phyloP scores from a whole-genome alignment of 176 grass and related monocot species.

The Oryza nivara region DNA sequence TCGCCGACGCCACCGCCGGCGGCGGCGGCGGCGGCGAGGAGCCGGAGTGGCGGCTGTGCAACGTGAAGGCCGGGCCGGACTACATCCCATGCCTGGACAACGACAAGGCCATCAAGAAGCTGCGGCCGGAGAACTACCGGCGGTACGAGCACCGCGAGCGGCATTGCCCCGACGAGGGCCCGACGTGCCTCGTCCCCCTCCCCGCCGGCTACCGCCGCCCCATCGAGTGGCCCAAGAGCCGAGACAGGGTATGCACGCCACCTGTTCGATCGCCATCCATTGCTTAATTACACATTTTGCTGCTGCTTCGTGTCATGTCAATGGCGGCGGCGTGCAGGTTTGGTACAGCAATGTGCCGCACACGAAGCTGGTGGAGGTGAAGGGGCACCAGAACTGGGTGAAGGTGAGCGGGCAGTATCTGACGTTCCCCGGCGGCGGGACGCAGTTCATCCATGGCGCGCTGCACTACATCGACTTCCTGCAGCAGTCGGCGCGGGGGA shows the following conservation, averaged over 20 bases:
- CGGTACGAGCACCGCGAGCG: conserved; percentile 87
- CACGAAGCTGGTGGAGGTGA: conserved; percentile 93
- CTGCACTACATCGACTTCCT: conserved; percentile 99
- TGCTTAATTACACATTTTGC: background rate
- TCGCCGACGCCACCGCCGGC: background rate
- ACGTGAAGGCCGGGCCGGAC: conserved; percentile 64
- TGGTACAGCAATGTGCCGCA: conserved; percentile 94
- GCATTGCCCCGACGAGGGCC: conserved; percentile 88
- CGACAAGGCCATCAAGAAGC: conserved; percentile 84
- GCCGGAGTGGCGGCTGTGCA: conserved; percentile 71
- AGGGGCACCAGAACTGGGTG: conserved; percentile 98
- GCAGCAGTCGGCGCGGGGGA: conserved; percentile 71
- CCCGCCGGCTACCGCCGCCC: conserved; percentile 66
- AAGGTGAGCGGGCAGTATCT: conserved; percentile 92
- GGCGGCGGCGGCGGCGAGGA: conserved; percentile 9
- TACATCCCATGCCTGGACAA: conserved; percentile 99
- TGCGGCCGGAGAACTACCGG: conserved; percentile 70
- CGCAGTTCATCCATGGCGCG: conserved; percentile 97
- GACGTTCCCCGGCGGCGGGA: conserved; percentile 91
- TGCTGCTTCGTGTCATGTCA: background rate
- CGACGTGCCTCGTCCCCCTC: conserved; percentile 71
- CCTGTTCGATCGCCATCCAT: background rate
- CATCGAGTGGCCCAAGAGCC: conserved; percentile 84
- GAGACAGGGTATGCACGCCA: conserved; percentile 66
- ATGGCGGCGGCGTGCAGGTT: conserved; percentile 41